Evolutionary conservation across 306 rosid genomes (phyloP), one percentile per base, ranked within the genome.

Genomic region (Prunus campanulata): DNA sequence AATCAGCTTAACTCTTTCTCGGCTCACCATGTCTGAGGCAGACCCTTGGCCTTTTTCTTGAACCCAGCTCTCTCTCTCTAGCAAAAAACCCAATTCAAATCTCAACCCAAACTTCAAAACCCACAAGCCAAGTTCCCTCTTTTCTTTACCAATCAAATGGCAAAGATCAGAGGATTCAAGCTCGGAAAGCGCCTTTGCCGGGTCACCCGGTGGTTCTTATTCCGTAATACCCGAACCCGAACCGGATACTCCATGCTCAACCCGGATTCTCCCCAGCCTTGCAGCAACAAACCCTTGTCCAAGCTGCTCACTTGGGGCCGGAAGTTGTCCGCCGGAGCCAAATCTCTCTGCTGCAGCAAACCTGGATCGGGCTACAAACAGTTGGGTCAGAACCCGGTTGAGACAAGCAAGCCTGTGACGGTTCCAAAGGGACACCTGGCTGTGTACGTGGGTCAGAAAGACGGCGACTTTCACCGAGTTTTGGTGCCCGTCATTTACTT

Each of bases 341-440:
- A 56, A 59, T 80, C 88, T 1, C 29, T 92, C 0, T 92, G 97
- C 15, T 25, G 48, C 12, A 24, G 24, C 19, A 88, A 49, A n/a
- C 61, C 65, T 20, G 78, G 89, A 29, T 62, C 81, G 79, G 85
- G 88, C 24, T 90, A 90, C 39, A 3, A 44, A 0, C 89, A 75
- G 25, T 1, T 95, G 20, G 93, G 86, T 11, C 76, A 81, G 9
- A 87, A 82, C 49, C 82, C 74, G 63, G 59, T 54, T 8, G 59
- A 65, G 35, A 70, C 68, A 1, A 66, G 20, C 47, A 71, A 62
- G 63, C n/a, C 74, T 2, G 29, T 51, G 20, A 29, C 85, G 14
- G 96, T 92, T 11, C 99, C 99, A 1, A 95, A 91, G 76, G 99
- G 99, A 1, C 88, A 92, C 69, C 72, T 89, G 83, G 99, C 97